phyloP scores from a whole-genome alignment of 2,329 filamentous ascomycete genomes.

The Macrophomina phaseolina region DNA sequence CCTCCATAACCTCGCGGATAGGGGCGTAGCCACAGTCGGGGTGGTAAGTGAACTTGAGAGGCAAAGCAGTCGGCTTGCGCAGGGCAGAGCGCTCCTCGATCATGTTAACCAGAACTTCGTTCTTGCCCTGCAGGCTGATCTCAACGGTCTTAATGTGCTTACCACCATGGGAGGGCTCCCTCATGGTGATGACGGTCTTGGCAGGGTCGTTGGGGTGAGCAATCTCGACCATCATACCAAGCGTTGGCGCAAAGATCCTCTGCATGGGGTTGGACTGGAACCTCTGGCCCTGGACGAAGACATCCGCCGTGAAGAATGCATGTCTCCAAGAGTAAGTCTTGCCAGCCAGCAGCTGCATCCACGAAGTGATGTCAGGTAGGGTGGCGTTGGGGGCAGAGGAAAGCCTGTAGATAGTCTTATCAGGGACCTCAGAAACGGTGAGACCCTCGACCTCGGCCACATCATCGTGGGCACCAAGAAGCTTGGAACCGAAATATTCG shows the following conservation, averaged over 20 bases:
- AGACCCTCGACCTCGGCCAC: conserved; percentile 78
- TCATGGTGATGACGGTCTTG: conserved; percentile 84
- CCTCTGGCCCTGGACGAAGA: conserved; percentile 92
- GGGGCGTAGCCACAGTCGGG: conserved; percentile 97
- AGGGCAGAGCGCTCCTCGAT: conserved; percentile 92
- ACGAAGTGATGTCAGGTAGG: conserved; percentile 80
- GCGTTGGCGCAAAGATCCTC: conserved; percentile 84
- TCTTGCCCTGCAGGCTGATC: conserved; percentile 74
- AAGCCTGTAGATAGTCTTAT: conserved; percentile 84
- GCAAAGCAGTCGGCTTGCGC: conserved; percentile 79
- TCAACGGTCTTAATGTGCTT: conserved; percentile 90
- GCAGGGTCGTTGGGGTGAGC: conserved; percentile 77
- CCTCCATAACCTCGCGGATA: conserved; percentile 94
- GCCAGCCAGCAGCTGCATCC: conserved; percentile 88
- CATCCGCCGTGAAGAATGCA: conserved; percentile 90
- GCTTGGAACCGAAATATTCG: conserved; percentile 94
- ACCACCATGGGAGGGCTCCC: conserved; percentile 84
- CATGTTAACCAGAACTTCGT: conserved; percentile 85
- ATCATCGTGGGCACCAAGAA: conserved; percentile 73
- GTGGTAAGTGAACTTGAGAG: conserved; percentile 89
- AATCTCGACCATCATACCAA: conserved; percentile 90
- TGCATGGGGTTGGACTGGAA: conserved; percentile 97
- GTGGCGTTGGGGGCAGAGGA: conserved; percentile 74
- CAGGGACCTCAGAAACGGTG: conserved; percentile 76
- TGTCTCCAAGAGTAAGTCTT: conserved; percentile 89